Evolutionary conservation across 345 rosid genomes (phyloP).

Genomic region (Nasturtium officinale): DNA sequence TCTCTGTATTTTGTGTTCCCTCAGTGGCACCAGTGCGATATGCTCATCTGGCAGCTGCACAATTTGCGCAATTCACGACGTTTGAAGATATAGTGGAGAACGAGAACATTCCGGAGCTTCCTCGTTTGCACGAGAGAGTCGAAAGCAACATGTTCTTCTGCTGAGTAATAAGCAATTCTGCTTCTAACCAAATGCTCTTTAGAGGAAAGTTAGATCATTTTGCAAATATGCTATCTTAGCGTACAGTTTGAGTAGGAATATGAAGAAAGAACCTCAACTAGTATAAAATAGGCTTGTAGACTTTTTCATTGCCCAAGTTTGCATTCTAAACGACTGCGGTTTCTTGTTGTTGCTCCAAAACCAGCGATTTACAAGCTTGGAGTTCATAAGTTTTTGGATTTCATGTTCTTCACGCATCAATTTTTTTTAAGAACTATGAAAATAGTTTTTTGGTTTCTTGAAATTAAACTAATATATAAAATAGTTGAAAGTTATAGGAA

Average conservation of each 20-base stretch:
- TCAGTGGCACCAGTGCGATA: slow-evolving; percentile 91
- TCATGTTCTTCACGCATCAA: background rate
- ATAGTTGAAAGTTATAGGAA: background rate
- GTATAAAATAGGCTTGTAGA: slow-evolving; percentile 12
- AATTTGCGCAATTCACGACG: slow-evolving; percentile 73
- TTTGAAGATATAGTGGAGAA: slow-evolving; percentile 60
- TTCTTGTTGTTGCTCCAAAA: background rate
- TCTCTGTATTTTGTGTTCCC: background rate
- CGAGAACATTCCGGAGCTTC: slow-evolving; percentile 58
- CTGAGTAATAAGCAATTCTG: slow-evolving; percentile 52
- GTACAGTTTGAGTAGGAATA: slow-evolving; percentile 23
- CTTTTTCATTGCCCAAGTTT: slow-evolving; percentile 22
- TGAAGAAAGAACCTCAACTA: slow-evolving; percentile 5
- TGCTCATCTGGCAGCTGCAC: slow-evolving; percentile 88
- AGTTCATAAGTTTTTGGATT: background rate
- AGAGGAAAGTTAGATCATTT: background rate
- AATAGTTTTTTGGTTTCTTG: background rate
- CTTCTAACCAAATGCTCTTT: background rate
- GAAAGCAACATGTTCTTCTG: slow-evolving; percentile 84
- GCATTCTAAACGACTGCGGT: background rate
- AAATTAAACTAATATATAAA: background rate
- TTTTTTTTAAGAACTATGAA: background rate
- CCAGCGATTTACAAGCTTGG: background rate
- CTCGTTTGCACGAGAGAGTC: slow-evolving; percentile 58
- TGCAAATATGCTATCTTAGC: background rate